phyloP scores from a whole-genome alignment of 768 basidiomycete genomes.

The Hericium erinaceus region DNA sequence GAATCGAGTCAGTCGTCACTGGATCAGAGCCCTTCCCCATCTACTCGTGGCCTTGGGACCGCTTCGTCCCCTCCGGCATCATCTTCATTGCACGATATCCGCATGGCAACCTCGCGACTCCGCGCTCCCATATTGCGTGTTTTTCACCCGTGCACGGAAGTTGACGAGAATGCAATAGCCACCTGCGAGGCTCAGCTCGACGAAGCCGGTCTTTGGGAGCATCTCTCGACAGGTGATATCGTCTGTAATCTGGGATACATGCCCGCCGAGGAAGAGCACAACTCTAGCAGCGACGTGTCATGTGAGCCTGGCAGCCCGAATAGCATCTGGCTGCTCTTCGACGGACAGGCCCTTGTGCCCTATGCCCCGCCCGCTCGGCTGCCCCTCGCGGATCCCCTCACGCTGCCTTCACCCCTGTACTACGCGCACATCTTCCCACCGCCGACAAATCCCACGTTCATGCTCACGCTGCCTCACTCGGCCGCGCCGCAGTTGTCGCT shows the following conservation, averaged over 20 bases:
- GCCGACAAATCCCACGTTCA: constrained; percentile 20
- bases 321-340: constrained; percentile 67
- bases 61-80: constrained; percentile 17
- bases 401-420: constrained; percentile 68
- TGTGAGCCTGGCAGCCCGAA: constrained; percentile 9
- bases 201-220: constrained; percentile 59
- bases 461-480: constrained; percentile 21
- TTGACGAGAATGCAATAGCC: constrained; percentile 38
- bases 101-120: constrained; percentile 44
- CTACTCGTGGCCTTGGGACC: neutral
- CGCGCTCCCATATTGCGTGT: constrained; percentile 69
- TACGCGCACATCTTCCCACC: constrained; percentile 55
- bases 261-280: constrained; percentile 28
- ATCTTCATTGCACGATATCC: constrained; percentile 49
- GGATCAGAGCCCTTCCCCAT: constrained; percentile 19
- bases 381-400: constrained; percentile 46
- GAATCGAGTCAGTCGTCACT: constrained; percentile 8
- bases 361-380: constrained; percentile 48
- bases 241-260: constrained; percentile 78
- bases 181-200: constrained; percentile 63
- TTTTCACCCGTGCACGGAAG: constrained; percentile 59
- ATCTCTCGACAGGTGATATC: constrained; percentile 70
- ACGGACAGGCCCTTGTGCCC: constrained; percentile 51
- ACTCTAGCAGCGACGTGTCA: constrained; percentile 12
- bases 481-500: constrained; percentile 34